A percentile compares a stretch with the other conserved stretches of the same genome.
phyloP scores from a whole-genome alignment of 345 rosid genomes.

The Syzygium aromaticum region DNA sequence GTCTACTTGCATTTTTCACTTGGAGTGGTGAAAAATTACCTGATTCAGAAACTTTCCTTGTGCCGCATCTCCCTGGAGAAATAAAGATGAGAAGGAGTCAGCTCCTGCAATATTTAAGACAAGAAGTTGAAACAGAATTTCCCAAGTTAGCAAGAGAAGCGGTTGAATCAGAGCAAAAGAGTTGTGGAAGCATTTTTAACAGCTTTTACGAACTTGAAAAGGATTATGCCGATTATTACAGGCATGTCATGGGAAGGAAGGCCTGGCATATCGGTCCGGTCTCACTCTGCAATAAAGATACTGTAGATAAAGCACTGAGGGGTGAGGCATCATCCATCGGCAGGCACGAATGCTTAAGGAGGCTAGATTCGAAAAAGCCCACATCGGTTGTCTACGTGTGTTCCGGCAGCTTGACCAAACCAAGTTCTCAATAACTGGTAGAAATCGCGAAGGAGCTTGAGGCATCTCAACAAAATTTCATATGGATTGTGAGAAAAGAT shows the following conservation, averaged over 20 bases:
- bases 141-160: neutral
- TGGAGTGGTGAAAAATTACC: neutral
- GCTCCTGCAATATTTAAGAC: conserved; percentile 3
- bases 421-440: neutral
- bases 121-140: neutral
- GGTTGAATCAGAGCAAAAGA: neutral
- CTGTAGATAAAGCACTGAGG: conserved; percentile 4
- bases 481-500: conserved; percentile 3
- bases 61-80: conserved; percentile 25
- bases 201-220: conserved; percentile 45
- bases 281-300: conserved; percentile 9
- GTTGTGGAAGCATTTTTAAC: conserved; percentile 28
- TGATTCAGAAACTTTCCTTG: conserved; percentile 17
- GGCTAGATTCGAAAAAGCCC: conserved; percentile 17
- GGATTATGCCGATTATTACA: conserved; percentile 27
- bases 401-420: conserved; percentile 3
- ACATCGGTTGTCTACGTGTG: conserved; percentile 11
- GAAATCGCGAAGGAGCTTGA: conserved; percentile 16
- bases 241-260: conserved; percentile 19
- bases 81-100: conserved; percentile 26
- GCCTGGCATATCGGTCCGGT: conserved; percentile 49
- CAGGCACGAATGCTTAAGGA: conserved; percentile 3
- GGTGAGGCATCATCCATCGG: conserved; percentile 3
- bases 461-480: conserved; percentile 3
- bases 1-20: neutral